Evolutionary conservation across 495 filamentous ascomycete species (phyloP).

Genomic region (Melanomma pulvis-pyrius): DNA sequence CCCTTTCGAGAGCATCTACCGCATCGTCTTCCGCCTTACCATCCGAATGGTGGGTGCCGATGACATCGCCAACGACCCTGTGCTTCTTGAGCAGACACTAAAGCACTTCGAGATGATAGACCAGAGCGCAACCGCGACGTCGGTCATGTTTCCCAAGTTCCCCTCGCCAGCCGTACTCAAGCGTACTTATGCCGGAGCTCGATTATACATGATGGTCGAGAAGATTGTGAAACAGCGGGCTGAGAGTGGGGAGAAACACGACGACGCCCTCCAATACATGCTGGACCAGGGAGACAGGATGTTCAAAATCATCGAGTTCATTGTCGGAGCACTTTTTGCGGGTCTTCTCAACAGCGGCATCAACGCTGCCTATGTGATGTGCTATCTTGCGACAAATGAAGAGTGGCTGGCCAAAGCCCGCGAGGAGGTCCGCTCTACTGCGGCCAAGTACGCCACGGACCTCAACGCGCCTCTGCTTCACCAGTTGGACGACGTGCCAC

Average conservation of each 20-base stretch:
- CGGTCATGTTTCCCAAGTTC: constrained; percentile 53
- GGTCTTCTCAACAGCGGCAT: constrained; percentile 51
- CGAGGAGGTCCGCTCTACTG: constrained; percentile 48
- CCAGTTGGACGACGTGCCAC: constrained; percentile 44
- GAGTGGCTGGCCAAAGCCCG: constrained; percentile 48
- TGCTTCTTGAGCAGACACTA: constrained; percentile 43
- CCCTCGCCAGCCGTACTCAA: constrained; percentile 40
- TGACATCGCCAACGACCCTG: constrained; percentile 49
- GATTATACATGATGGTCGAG: constrained; percentile 49
- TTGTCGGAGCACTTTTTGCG: constrained; percentile 46
- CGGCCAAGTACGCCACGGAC: constrained; percentile 43
- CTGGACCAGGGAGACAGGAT: constrained; percentile 48
- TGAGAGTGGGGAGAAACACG: constrained; percentile 43
- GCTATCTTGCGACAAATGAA: constrained; percentile 46
- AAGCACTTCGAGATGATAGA: constrained; percentile 47
- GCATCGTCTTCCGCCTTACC: constrained; percentile 50
- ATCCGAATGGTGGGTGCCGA: constrained; percentile 43
- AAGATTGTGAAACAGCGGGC: constrained; percentile 47
- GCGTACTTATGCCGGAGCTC: constrained; percentile 42
- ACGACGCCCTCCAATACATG: constrained; percentile 53
- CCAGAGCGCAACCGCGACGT: constrained; percentile 35
- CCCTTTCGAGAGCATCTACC: constrained; percentile 49
- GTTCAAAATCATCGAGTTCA: constrained; percentile 46
- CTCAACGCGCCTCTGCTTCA: constrained; percentile 44
- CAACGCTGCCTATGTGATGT: constrained; percentile 49